Evolutionary conservation across 495 filamentous ascomycete genomes (phyloP), one percentile per base, ranked within the genome.

Genomic region (Saxophila tyrrhenica): DNA sequence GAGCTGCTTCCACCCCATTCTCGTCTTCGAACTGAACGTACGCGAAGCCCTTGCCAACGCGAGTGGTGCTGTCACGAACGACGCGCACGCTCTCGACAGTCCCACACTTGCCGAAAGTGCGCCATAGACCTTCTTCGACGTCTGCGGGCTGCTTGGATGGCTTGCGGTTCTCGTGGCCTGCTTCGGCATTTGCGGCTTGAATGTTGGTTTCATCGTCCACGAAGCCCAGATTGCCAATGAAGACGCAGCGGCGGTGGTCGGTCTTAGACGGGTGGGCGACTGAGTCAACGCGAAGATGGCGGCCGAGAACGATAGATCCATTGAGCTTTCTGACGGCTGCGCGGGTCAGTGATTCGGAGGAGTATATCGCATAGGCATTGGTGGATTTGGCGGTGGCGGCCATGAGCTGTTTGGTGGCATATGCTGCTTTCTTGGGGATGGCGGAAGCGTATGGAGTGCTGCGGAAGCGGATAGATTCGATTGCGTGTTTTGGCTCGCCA

Each of bases 1-100:
- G 74, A 1, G 94, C 91, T 29, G 84, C 79, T 65, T 99, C 94
- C 23, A 97, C 90, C 17, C 81, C 73, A 64, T 90, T 95, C 23
- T 73, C 75, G 60, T 96, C 86, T 78, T 91, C 73, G 68, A 97
- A 99, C 62, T 99, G 94, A 32, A 99, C 89, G 62, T 99, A 99
- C 20, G 94, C 94, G 67, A 99, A 88, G 15, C 94, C 94, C 68
- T 99, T 97, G 45, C 92, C 89, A 45, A 99, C 87, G 32, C 94
- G 79, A 20, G 94, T 97, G 47, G 81, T 82, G 43, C 83, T 72
- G 61, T 99, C 94, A 52, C 94, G 80, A 25, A 95, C 78, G n/a
- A 99, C 86, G 11, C 94, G 83, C 32, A 97, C 94, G 62, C 83
- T 91, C 71, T 99, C 91, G 13, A 99, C 82, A 47, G 76, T 84